phyloP scores from a whole-genome alignment of 2,329 filamentous ascomycete genomes.

The Aureobasidium pullulans region DNA sequence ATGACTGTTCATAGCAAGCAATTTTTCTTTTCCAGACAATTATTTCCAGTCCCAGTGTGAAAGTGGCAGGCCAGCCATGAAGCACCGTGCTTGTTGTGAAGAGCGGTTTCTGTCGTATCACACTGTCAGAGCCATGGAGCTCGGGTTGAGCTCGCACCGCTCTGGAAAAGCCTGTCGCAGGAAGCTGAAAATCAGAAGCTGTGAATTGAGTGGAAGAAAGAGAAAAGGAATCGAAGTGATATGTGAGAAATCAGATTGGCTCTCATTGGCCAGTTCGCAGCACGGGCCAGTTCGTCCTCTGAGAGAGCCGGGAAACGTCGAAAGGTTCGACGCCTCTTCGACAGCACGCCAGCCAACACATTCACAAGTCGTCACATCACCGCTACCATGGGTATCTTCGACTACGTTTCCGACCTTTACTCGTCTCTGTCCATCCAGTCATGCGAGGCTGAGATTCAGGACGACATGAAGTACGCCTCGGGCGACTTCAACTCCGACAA shows the following conservation, averaged over 20 bases:
- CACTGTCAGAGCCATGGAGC: too few relatives aligned
- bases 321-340: slow-evolving; percentile 10
- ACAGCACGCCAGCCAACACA: slow-evolving; percentile 10
- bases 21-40: too few relatives aligned
- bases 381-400: slow-evolving; percentile 53
- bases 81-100: too few relatives aligned
- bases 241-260: not conserved
- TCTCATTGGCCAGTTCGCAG: not conserved
- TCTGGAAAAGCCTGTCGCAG: too few relatives aligned
- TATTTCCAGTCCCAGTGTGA: too few relatives aligned
- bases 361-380: slow-evolving; percentile 13
- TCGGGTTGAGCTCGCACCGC: too few relatives aligned
- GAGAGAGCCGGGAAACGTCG: not conserved
- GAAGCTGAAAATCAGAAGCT: not conserved
- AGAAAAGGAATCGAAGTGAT: not conserved
- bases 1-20: not conserved
- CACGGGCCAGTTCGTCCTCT: not conserved
- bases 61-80: too few relatives aligned
- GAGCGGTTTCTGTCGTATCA: too few relatives aligned
- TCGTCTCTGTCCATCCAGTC: slow-evolving; percentile 57
- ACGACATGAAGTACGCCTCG: slow-evolving; percentile 41
- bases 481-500: slow-evolving; percentile 34
- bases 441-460: slow-evolving; percentile 53
- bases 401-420: slow-evolving; percentile 58
- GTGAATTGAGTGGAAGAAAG: not conserved